These are phyloP conservation scores for Candida oleophila DNA, from an alignment of 805 yeast species.

Conservation along the genomic window DNA sequence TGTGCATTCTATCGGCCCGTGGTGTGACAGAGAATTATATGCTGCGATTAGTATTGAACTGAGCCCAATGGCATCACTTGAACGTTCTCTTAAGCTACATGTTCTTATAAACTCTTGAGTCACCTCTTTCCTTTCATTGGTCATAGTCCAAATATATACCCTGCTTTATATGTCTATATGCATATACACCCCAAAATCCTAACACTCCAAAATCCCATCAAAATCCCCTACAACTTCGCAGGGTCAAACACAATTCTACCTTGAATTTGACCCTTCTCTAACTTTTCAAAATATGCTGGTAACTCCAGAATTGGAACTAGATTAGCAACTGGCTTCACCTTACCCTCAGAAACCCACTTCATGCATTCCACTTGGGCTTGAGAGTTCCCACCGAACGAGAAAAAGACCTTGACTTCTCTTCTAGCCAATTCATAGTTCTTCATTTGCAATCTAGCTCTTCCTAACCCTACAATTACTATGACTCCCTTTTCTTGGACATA, in stretches of 20 bases:
- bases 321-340: slow-evolving; percentile 34
- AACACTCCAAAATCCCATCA: neutral
- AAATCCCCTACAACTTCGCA: slow-evolving; percentile 1
- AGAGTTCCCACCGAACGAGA: slow-evolving; percentile 46
- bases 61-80: no score
- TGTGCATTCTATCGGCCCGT: no score
- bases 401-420: slow-evolving; percentile 39
- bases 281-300: slow-evolving; percentile 32
- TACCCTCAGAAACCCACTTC: slow-evolving; percentile 41
- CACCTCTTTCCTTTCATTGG: no score
- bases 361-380: slow-evolving; percentile 43
- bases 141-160: no score
- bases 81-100: no score
- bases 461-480: slow-evolving; percentile 45
- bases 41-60: no score
- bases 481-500: slow-evolving; percentile 37
- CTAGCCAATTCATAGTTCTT: slow-evolving; percentile 36
- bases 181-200: no score
- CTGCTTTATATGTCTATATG: no score
- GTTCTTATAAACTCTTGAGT: no score
- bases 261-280: slow-evolving; percentile 36
- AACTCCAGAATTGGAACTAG: slow-evolving; percentile 31
- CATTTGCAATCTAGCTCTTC: slow-evolving; percentile 27
- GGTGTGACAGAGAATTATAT: no score
- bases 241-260: slow-evolving; percentile 45